These are phyloP conservation scores for Neurospora sp. DNA, from an alignment of 495 filamentous ascomycete species.

Conservation along the genomic window DNA sequence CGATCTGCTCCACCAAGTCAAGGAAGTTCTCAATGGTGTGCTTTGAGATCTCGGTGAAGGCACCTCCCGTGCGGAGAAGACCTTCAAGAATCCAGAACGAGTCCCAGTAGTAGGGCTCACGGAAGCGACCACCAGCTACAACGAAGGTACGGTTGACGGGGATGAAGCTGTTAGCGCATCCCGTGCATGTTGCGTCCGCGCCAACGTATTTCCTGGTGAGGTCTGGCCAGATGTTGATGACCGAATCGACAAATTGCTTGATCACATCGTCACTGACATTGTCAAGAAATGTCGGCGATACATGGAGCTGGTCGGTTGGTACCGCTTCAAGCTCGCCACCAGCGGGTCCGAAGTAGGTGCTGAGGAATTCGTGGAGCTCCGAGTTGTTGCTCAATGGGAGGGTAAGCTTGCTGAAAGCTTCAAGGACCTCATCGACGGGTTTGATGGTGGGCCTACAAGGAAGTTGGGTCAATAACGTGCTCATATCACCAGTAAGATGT, in stretches of 20 bases:
- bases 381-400: conserved; percentile 39
- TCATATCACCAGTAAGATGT: background rate
- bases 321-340: conserved; percentile 38
- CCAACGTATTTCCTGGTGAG: conserved; percentile 37
- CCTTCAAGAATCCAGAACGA: conserved; percentile 44
- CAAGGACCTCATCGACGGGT: conserved; percentile 34
- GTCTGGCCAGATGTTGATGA: conserved; percentile 44
- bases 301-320: conserved; percentile 26
- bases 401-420: conserved; percentile 30
- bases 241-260: conserved; percentile 35
- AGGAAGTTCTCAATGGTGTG: conserved; percentile 45
- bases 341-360: conserved; percentile 34
- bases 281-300: conserved; percentile 33
- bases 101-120: conserved; percentile 45
- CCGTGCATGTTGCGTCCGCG: conserved; percentile 25
- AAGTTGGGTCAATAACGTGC: background rate
- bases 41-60: conserved; percentile 35
- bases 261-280: conserved; percentile 32
- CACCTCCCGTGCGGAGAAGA: conserved; percentile 37
- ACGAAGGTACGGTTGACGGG: conserved; percentile 43
- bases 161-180: conserved; percentile 40
- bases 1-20: conserved; percentile 39
- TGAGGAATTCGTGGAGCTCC: conserved; percentile 35
- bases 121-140: conserved; percentile 40
- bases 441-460: conserved; percentile 32